Evolutionary conservation across 108 stramenopile species (phyloP).

Genomic region (Skeletonema potamos): DNA sequence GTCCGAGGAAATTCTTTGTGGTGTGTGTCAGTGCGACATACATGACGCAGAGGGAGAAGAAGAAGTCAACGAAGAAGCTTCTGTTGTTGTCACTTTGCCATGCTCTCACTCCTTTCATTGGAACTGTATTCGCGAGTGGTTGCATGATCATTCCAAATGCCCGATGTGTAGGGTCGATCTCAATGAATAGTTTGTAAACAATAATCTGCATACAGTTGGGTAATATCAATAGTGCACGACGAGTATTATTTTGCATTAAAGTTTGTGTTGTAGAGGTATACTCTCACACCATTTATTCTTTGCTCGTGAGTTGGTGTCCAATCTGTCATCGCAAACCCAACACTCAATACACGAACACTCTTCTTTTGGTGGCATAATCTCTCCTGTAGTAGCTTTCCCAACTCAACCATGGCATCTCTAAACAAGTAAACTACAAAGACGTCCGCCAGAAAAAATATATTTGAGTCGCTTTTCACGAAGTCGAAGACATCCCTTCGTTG

Average conservation of each 20-base stretch:
- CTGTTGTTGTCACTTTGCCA: slow-evolving; percentile 25
- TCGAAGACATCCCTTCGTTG: slow-evolving; percentile 38
- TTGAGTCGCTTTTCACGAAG: slow-evolving; percentile 17
- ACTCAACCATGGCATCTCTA: slow-evolving; percentile 40
- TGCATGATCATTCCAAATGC: slow-evolving; percentile 40
- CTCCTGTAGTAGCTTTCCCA: slow-evolving; percentile 24
- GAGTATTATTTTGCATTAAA: neutral
- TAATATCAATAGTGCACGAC: neutral
- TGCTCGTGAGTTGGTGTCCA: slow-evolving; percentile 24
- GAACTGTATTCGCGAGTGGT: slow-evolving; percentile 39
- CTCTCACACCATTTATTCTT: slow-evolving; percentile 16
- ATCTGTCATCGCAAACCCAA: slow-evolving; percentile 35
- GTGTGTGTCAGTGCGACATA: slow-evolving; percentile 41
- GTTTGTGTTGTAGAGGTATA: slow-evolving; percentile 25
- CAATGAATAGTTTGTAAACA: slow-evolving; percentile 9
- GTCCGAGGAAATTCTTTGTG: slow-evolving; percentile 21
- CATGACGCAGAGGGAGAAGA: slow-evolving; percentile 9
- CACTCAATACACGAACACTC: slow-evolving; percentile 18
- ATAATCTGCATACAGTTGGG: neutral
- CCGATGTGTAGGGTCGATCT: slow-evolving; percentile 41
- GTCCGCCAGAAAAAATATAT: slow-evolving; percentile 18
- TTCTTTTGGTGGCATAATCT: slow-evolving; percentile 1
- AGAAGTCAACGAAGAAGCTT: slow-evolving; percentile 2
- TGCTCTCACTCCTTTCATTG: slow-evolving; percentile 43
- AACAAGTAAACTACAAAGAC: slow-evolving; percentile 49